A percentile compares a stretch with the other conserved stretches of the same genome.
Evolutionary conservation across 495 filamentous ascomycete genomes (phyloP).

Genomic region (Bathelium albidoporum): DNA sequence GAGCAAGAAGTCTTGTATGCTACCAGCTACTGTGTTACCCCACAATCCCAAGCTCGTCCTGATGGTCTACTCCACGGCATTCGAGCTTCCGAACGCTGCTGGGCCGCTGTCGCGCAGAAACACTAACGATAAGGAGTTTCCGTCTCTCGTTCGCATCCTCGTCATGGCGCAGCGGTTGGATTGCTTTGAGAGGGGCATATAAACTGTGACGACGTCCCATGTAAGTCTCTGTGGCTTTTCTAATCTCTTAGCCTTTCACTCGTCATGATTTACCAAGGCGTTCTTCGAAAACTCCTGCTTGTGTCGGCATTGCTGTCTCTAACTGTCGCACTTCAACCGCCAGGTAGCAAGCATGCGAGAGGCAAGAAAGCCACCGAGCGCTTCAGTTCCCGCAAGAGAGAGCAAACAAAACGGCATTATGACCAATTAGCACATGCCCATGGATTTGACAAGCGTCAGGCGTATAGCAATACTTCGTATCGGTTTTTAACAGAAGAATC

Average conservation of each 20-base stretch:
- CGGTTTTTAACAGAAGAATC: neutral
- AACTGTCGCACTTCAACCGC: neutral
- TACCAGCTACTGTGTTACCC: neutral
- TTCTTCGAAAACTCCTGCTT: neutral
- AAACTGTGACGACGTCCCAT: neutral
- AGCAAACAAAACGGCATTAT: neutral
- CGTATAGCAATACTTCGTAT: neutral
- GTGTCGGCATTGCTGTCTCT: neutral
- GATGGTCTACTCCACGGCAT: neutral
- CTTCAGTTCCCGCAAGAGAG: neutral
- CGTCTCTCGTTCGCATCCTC: neutral
- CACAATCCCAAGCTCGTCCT: neutral
- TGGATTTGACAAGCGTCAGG: neutral
- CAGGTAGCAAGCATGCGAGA: neutral
- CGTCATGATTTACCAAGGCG: neutral
- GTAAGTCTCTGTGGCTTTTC: too few relatives aligned
- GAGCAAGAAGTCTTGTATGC: neutral
- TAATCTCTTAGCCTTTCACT: too few relatives aligned
- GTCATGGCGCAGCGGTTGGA: neutral
- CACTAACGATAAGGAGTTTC: neutral
- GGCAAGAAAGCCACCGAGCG: neutral
- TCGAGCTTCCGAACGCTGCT: neutral
- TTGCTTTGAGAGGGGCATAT: neutral
- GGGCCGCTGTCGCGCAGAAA: neutral
- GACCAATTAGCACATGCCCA: neutral